phyloP scores from a whole-genome alignment of 257 asterid genomes.

The Anisodus tanguticus region DNA sequence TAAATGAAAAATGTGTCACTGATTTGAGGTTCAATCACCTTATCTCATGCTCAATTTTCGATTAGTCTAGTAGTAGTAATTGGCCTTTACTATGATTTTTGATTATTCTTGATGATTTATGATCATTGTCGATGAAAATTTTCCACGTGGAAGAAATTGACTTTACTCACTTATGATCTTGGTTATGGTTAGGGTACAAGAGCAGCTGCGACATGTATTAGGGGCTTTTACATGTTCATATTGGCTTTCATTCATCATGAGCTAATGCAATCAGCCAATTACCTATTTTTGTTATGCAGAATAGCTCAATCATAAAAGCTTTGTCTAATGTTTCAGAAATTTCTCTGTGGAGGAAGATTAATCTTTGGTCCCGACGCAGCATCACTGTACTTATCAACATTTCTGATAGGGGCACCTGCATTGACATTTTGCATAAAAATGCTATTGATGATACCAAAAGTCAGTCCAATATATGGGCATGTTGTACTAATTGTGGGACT shows the following conservation, averaged over 20 bases:
- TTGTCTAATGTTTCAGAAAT: conserved; percentile 52
- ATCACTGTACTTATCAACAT: conserved; percentile 60
- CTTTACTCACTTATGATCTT: too few relatives aligned
- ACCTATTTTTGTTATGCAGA: neutral
- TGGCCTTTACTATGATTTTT: neutral
- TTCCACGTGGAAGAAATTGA: too few relatives aligned
- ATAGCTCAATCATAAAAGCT: conserved; percentile 19
- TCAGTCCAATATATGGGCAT: conserved; percentile 50
- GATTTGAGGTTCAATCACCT: neutral
- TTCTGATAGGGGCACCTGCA: conserved; percentile 73
- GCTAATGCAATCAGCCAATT: neutral
- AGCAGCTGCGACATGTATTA: neutral
- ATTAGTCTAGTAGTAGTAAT: neutral
- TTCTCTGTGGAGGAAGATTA: conserved; percentile 85
- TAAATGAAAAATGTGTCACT: neutral
- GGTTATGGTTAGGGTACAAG: neutral
- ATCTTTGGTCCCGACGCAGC: conserved; percentile 81
- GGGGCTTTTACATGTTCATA: conserved; percentile 6
- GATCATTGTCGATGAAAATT: too few relatives aligned
- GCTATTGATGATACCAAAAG: conserved; percentile 50
- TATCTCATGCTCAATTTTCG: neutral
- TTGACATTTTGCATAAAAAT: conserved; percentile 63
- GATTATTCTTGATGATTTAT: too few relatives aligned
- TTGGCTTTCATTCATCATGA: neutral
- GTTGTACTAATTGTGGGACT: conserved; percentile 55